Evolutionary conservation across 345 rosid species (phyloP).

Genomic region (Lenwebbia sp.): DNA sequence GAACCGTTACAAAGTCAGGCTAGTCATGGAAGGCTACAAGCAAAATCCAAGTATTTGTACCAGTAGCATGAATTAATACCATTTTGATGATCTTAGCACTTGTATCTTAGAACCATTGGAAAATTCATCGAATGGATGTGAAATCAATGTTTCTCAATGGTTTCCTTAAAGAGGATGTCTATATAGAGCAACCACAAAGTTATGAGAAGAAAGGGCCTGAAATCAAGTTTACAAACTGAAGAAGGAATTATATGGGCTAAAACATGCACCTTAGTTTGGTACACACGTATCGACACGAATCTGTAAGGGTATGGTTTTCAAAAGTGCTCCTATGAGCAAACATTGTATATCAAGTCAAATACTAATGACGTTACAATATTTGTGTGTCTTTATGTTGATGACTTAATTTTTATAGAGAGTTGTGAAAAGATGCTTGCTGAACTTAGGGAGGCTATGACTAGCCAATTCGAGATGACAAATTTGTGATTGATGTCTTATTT

Average conservation of each 20-base stretch:
- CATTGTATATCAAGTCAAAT: neutral
- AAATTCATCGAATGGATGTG: neutral
- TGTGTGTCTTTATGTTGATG: neutral
- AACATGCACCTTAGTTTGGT: neutral
- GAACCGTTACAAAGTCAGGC: neutral
- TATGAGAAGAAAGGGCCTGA: neutral
- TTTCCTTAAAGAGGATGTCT: neutral
- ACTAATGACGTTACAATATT: neutral
- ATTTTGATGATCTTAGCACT: neutral
- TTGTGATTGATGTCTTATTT: neutral
- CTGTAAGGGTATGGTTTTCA: neutral
- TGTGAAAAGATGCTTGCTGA: neutral
- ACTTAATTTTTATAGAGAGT: fast-evolving
- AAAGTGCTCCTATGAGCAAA: neutral
- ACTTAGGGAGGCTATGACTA: neutral
- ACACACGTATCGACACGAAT: neutral
- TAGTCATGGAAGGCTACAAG: neutral
- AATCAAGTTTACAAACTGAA: neutral
- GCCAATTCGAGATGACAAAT: fast-evolving
- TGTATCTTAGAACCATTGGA: neutral
- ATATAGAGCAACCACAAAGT: neutral
- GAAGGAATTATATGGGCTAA: neutral
- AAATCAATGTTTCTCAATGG: neutral
- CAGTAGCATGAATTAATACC: neutral
- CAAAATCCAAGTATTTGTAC: neutral